Conservation (phyloP, 495 filamentous ascomycete species). For the Aspergillus sparsus region DNA sequence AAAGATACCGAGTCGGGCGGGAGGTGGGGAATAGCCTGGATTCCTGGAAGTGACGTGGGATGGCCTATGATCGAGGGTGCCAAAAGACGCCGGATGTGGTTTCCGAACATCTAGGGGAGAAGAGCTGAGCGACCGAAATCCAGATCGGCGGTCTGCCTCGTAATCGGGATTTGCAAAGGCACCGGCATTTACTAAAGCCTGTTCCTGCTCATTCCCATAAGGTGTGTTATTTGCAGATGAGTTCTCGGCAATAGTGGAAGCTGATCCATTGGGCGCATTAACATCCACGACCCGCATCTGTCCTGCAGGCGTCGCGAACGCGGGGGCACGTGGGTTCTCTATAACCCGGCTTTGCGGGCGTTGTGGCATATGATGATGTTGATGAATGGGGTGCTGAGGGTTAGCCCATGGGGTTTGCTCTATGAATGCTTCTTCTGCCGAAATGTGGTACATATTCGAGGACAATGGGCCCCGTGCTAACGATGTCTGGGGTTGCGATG, state of each 20-base stretch:
- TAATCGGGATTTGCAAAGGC: slow-evolving; percentile 40
- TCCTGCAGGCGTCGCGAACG: slow-evolving; percentile 53
- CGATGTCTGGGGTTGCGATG: slow-evolving; percentile 27
- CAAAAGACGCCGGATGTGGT: slow-evolving; percentile 35
- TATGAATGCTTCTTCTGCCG: slow-evolving; percentile 79
- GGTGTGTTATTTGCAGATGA: slow-evolving; percentile 51
- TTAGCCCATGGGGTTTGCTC: slow-evolving; percentile 87
- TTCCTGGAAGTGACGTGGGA: slow-evolving; percentile 31
- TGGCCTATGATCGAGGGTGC: slow-evolving; percentile 33
- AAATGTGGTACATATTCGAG: slow-evolving; percentile 43
- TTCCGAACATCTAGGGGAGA: slow-evolving; percentile 51
- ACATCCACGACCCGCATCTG: slow-evolving; percentile 56
- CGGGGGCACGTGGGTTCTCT: slow-evolving; percentile 35
- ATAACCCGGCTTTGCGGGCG: slow-evolving; percentile 36
- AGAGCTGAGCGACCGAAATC: slow-evolving; percentile 46
- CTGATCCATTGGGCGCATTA: slow-evolving; percentile 55
- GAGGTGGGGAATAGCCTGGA: slow-evolving; percentile 41
- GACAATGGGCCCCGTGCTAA: slow-evolving; percentile 38
- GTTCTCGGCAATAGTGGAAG: slow-evolving; percentile 57
- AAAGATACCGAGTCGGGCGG: slow-evolving; percentile 42
- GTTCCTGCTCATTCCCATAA: slow-evolving; percentile 46
- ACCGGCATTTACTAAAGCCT: slow-evolving; percentile 26
- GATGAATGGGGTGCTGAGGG: slow-evolving; percentile 77
- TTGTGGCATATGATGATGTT: slow-evolving; percentile 43
- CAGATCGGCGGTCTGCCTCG: slow-evolving; percentile 41